phyloP scores from a whole-genome alignment of 345 rosid species.

The Eucalyptus marginata region DNA sequence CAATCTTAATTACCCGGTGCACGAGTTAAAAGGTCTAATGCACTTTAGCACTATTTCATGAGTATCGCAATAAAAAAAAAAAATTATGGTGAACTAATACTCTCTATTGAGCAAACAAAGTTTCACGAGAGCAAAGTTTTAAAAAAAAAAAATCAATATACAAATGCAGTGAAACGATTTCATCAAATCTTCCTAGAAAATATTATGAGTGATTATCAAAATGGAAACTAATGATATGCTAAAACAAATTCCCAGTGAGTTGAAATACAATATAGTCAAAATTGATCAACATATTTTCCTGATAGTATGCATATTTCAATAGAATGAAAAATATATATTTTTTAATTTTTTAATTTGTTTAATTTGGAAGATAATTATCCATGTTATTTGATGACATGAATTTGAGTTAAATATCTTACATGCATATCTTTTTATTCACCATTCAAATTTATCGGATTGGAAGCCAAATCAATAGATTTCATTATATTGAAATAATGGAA shows the following conservation, averaged over 20 bases:
- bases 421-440: neutral
- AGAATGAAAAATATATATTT: neutral
- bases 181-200: neutral
- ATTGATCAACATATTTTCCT: neutral
- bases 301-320: neutral
- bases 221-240: neutral
- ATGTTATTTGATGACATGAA: no score
- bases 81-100: neutral
- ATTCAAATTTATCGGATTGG: rapidly evolving
- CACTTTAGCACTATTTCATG: neutral
- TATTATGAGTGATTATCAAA: neutral
- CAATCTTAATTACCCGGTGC: neutral
- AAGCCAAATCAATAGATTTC: neutral
- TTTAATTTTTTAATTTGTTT: rapidly evolving
- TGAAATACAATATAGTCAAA: neutral
- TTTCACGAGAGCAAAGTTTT: neutral
- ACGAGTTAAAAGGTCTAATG: neutral
- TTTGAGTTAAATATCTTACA: neutral
- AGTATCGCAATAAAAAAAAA: neutral
- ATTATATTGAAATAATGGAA: no score
- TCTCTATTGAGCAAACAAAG: neutral
- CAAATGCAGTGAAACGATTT: neutral
- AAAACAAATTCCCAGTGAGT: neutral
- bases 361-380: neutral
- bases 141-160: neutral